phyloP scores from a whole-genome alignment of 352 stramenopile species.

The Pythium rhizo-oryzae region DNA sequence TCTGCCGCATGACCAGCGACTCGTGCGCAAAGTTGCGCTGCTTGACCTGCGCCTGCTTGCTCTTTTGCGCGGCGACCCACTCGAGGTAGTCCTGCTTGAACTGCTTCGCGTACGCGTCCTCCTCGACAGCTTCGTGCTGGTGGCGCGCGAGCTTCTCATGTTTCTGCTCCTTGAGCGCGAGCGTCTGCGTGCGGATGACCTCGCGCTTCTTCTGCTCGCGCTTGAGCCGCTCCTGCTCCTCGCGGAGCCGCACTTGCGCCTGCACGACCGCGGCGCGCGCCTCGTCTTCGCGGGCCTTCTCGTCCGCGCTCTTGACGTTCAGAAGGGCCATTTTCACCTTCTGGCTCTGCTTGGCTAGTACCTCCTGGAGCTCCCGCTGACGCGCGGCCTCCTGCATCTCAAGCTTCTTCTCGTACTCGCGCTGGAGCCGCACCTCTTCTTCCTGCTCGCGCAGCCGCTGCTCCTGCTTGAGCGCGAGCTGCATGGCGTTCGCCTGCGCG shows the following conservation, averaged over 20 bases:
- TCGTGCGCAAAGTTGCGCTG: slow-evolving; percentile 47
- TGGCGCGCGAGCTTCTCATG: slow-evolving; percentile 38
- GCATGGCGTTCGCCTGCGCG: slow-evolving; percentile 51
- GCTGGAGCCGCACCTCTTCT: slow-evolving; percentile 45
- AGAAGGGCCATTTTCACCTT: slow-evolving; percentile 60
- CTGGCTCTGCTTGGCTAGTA: slow-evolving; percentile 53
- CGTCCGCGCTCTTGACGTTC: slow-evolving; percentile 63
- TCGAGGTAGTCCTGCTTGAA: slow-evolving; percentile 49
- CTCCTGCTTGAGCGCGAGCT: slow-evolving; percentile 54
- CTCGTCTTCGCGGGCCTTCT: slow-evolving; percentile 63
- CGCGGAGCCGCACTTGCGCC: slow-evolving; percentile 38
- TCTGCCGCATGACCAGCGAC: slow-evolving; percentile 51
- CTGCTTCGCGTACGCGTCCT: slow-evolving; percentile 44
- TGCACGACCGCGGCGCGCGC: slow-evolving; percentile 46
- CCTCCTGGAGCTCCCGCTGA: slow-evolving; percentile 46
- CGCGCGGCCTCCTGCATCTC: slow-evolving; percentile 48
- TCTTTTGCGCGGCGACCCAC: slow-evolving; percentile 45
- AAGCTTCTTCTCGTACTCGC: slow-evolving; percentile 54
- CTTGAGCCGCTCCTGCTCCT: slow-evolving; percentile 39
- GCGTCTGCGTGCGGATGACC: slow-evolving; percentile 34
- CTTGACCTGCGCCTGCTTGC: slow-evolving; percentile 34
- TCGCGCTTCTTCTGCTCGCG: slow-evolving; percentile 41
- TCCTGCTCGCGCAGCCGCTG: slow-evolving; percentile 41
- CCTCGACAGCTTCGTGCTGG: slow-evolving; percentile 35
- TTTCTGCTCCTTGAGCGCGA: slow-evolving; percentile 48